These are phyloP conservation scores for Clonostachys rosea DNA, from an alignment of 2,329 filamentous ascomycete species.

Conservation along the genomic window DNA sequence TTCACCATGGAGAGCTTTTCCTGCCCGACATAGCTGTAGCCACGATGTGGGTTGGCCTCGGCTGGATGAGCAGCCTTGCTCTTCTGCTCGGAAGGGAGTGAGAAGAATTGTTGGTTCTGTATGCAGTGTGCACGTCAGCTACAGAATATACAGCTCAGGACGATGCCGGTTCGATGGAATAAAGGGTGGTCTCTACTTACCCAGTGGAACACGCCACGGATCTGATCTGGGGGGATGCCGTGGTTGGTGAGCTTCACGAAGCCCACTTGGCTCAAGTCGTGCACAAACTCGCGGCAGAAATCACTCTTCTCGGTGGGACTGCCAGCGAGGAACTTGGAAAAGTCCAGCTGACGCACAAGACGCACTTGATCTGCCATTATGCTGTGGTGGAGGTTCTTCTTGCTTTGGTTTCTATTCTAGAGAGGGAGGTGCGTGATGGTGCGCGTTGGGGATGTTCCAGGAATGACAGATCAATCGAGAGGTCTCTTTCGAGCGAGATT, in stretches of 20 bases:
- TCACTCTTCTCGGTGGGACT: neutral
- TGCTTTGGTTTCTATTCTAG: too few relatives aligned
- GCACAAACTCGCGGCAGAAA: constrained; percentile 6
- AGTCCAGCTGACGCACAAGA: neutral
- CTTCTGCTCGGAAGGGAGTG: constrained; percentile 15
- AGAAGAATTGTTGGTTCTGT: constrained; percentile 4
- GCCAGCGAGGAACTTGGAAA: neutral
- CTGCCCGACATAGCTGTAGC: constrained; percentile 20
- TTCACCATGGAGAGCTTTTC: constrained; percentile 22
- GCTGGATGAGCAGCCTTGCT: constrained; percentile 19
- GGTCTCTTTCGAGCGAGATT: too few relatives aligned
- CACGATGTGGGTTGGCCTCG: constrained; percentile 18
- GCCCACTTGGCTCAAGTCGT: constrained; percentile 13
- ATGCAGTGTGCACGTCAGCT: neutral
- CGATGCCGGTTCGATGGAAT: too few relatives aligned
- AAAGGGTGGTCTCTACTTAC: neutral
- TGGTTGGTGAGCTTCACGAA: constrained; percentile 20
- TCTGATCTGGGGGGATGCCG: constrained; percentile 15
- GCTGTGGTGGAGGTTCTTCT: too few relatives aligned
- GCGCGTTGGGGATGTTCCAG: too few relatives aligned
- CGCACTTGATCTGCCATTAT: too few relatives aligned
- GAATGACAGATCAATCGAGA: too few relatives aligned
- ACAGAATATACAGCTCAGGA: neutral
- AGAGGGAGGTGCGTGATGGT: too few relatives aligned
- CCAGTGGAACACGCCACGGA: constrained; percentile 24